phyloP scores from a whole-genome alignment of 345 rosid genomes.

The Acer negundo region DNA sequence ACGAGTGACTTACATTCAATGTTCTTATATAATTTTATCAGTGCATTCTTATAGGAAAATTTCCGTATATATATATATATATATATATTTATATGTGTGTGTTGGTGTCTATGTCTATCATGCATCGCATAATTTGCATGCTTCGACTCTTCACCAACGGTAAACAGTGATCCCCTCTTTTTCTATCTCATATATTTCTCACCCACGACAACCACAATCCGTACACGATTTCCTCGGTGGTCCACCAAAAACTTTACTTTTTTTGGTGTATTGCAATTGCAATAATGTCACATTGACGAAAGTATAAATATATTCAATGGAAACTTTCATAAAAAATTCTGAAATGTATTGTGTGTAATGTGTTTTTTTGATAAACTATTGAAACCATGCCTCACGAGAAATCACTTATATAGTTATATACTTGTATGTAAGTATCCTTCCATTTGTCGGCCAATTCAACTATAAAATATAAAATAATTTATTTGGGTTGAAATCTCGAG shows the following conservation, averaged over 20 bases:
- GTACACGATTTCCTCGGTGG: background rate
- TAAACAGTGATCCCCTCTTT: background rate
- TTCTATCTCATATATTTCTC: background rate
- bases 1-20: too few relatives aligned
- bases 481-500: background rate
- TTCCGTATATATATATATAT: too few relatives aligned
- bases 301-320: too few relatives aligned
- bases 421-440: background rate
- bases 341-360: too few relatives aligned
- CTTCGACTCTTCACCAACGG: background rate
- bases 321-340: too few relatives aligned
- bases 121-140: too few relatives aligned
- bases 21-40: too few relatives aligned
- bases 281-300: background rate
- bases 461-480: too few relatives aligned
- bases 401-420: too few relatives aligned
- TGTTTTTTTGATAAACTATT: background rate
- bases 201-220: background rate
- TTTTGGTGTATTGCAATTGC: background rate
- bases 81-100: too few relatives aligned
- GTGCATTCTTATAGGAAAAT: too few relatives aligned
- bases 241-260: conserved; percentile 9
- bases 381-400: background rate
- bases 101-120: background rate
- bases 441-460: background rate